A percentile compares a stretch with the other conserved stretches of the same genome.
phyloP scores from a whole-genome alignment of 805 yeast genomes.

The Brettanomyces sp. region DNA sequence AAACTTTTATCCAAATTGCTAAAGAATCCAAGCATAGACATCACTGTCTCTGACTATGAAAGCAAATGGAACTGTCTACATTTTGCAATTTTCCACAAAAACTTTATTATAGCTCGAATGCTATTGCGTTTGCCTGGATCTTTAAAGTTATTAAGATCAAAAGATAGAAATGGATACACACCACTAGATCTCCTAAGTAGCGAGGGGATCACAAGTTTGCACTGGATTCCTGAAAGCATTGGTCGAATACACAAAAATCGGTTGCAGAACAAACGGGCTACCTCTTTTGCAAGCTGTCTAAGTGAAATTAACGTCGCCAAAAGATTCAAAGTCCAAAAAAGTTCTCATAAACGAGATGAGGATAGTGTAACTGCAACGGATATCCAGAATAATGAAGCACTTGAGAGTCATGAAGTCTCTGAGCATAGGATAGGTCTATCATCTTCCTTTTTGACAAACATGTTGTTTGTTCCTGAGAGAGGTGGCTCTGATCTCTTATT shows the following conservation, averaged over 20 bases:
- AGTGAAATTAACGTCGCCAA: background rate
- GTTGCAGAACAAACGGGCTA: background rate
- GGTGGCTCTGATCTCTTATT: slow-evolving; percentile 54
- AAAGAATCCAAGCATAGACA: slow-evolving; percentile 37
- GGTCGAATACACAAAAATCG: slow-evolving; percentile 7
- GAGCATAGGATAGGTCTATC: background rate
- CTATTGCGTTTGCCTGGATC: slow-evolving; percentile 21
- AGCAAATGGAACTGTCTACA: slow-evolving; percentile 80
- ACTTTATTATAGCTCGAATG: slow-evolving; percentile 43
- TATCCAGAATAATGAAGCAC: background rate
- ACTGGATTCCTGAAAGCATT: slow-evolving; percentile 19
- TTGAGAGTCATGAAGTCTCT: slow-evolving; percentile 1
- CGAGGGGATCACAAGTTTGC: slow-evolving; percentile 32
- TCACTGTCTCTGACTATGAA: slow-evolving; percentile 51
- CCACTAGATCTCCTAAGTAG: slow-evolving; percentile 57
- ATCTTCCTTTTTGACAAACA: background rate
- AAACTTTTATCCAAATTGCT: slow-evolving; percentile 39
- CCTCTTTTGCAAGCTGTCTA: background rate
- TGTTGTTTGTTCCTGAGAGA: slow-evolving; percentile 13
- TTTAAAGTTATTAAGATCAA: slow-evolving; percentile 35
- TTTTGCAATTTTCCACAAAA: slow-evolving; percentile 49
- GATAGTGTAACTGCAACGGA: background rate
- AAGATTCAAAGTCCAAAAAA: background rate
- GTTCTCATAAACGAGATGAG: background rate
- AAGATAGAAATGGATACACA: slow-evolving; percentile 63